A percentile compares a stretch with the other conserved stretches of the same genome.
phyloP scores from a whole-genome alignment of 2,329 filamentous ascomycete genomes.

The Trichoderma asperellum region DNA sequence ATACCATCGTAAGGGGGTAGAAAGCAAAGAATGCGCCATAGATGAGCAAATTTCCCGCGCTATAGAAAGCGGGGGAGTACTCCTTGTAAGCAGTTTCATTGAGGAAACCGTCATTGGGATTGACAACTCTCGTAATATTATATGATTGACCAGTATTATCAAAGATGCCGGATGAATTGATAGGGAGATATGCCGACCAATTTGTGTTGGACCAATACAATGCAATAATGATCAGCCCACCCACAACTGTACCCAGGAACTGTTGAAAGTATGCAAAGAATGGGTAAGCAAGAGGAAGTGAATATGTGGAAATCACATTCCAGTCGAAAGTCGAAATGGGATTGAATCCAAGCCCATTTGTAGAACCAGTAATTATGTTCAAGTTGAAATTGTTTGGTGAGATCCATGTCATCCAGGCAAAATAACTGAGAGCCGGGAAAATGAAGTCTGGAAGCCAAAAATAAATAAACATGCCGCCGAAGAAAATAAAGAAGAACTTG shows the following conservation, averaged over 20 bases:
- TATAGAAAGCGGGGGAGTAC: slow-evolving; percentile 43
- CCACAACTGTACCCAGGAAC: slow-evolving; percentile 39
- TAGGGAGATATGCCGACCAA: slow-evolving; percentile 49
- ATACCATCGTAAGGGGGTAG: slow-evolving; percentile 43
- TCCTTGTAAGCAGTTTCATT: slow-evolving; percentile 43
- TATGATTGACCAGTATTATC: slow-evolving; percentile 50
- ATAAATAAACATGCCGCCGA: slow-evolving; percentile 45
- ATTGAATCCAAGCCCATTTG: slow-evolving; percentile 51
- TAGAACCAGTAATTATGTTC: slow-evolving; percentile 47
- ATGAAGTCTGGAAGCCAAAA: slow-evolving; percentile 55
- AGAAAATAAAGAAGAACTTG: slow-evolving; percentile 48
- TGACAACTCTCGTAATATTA: slow-evolving; percentile 50
- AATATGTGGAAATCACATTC: slow-evolving; percentile 41
- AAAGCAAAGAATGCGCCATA: slow-evolving; percentile 41
- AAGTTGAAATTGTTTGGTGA: slow-evolving; percentile 49
- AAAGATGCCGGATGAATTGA: slow-evolving; percentile 52
- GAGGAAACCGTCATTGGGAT: slow-evolving; percentile 37
- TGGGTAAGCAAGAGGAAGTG: slow-evolving; percentile 41
- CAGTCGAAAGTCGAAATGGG: slow-evolving; percentile 56
- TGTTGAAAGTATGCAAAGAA: slow-evolving; percentile 45
- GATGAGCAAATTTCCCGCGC: slow-evolving; percentile 39
- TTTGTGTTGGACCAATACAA: slow-evolving; percentile 44
- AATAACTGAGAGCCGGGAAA: slow-evolving; percentile 48
- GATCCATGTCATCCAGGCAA: slow-evolving; percentile 59
- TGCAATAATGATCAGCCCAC: slow-evolving; percentile 38